Evolutionary conservation across 139 green algal genomes (phyloP).

Genomic region (Diplosphaera chodatii): DNA sequence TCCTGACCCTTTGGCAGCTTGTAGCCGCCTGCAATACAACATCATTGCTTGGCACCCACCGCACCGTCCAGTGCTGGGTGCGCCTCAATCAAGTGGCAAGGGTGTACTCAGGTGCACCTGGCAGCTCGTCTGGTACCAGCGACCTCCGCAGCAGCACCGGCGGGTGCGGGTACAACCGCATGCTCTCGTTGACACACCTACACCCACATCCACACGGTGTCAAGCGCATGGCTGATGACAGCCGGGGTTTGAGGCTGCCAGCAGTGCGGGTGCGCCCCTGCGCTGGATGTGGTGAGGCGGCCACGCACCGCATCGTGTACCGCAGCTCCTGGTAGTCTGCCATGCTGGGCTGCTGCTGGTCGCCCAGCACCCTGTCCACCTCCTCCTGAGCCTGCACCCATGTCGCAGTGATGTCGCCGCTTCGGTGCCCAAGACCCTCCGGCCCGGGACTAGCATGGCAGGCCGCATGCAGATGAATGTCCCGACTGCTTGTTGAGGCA

Average conservation of each 20-base stretch:
- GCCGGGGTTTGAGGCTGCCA: too few relatives aligned
- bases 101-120: conserved; percentile 52
- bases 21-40: conserved; percentile 45
- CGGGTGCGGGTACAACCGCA: conserved; percentile 98
- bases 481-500: too few relatives aligned
- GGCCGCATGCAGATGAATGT: too few relatives aligned
- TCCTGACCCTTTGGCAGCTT: conserved; percentile 78
- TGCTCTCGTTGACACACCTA: conserved; percentile 95
- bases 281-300: too few relatives aligned
- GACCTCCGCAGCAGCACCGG: conserved; percentile 87
- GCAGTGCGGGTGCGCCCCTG: too few relatives aligned
- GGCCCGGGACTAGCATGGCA: too few relatives aligned
- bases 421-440: too few relatives aligned
- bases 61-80: conserved; percentile 6
- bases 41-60: too few relatives aligned
- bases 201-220: too few relatives aligned
- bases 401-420: too few relatives aligned
- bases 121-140: conserved; percentile 73
- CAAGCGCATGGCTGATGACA: too few relatives aligned
- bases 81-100: too few relatives aligned
- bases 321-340: conserved; percentile 70
- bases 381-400: conserved; percentile 76
- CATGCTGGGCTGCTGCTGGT: conserved; percentile 35
- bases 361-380: conserved; percentile 78
- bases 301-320: conserved; percentile 89